Evolutionary conservation across 2,329 filamentous ascomycete species (phyloP), one percentile per base, ranked within the genome.

Genomic region (Hypoxylon rubiginosum): DNA sequence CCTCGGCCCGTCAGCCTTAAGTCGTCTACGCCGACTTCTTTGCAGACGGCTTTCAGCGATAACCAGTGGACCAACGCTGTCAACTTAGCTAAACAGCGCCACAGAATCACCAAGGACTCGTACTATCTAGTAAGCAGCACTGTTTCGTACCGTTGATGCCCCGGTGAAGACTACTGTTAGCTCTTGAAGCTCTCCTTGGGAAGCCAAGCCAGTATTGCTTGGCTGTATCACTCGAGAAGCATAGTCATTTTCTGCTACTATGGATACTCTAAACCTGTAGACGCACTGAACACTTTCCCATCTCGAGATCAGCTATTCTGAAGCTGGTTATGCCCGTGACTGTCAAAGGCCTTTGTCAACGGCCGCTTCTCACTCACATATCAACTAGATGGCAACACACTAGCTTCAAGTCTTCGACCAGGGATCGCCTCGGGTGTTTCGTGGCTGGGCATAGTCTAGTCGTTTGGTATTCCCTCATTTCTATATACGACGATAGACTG

Each of bases 11-110:
- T 67, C 9, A 43, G 39, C 11, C 54, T 74, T 34, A 71, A 70
- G 48, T 26, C 52, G 4, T 59, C 60, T 10, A 68, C 68, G 1
- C 64, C 67, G 8, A 17, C 85, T 54, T 83, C 86, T 78, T 80
- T 89, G 9, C 84, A 87, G 77, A 80, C 82, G 13, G 85, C 85
- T 56, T 89, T 86, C 61, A 79, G 80, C 43, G 84, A 86, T 58
- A 80, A 82, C 55, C 86, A 85, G 75, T 89, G 86, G 86, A 70
- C 79, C 17, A 77, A 78, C 15, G 85, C 83, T 57, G 78, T 83
- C 26, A 84, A 83, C 28, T 79, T 88, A 13, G 86, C 86, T 13
- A 83, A 85, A 66, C 84, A 86, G 75, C 79, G 84, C 28, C 78
- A 79, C 61, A 82, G 82, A 69, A 75, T 79, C 1, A 80, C 79